phyloP scores from a whole-genome alignment of 2,329 filamentous ascomycete genomes.

The Stagonosporopsis tanaceti region DNA sequence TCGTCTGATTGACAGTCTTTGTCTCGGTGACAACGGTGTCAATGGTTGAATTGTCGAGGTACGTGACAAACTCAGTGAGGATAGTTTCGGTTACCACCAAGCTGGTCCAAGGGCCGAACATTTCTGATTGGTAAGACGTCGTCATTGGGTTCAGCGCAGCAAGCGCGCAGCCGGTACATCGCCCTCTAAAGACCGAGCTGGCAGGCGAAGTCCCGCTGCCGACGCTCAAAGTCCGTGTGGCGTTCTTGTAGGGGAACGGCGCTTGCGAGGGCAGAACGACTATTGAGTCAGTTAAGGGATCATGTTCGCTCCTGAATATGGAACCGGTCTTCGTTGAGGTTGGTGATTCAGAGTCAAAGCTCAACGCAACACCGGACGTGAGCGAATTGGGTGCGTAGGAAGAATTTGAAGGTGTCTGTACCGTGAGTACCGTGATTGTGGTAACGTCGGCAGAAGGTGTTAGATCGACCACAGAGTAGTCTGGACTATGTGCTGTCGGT shows the following conservation, averaged over 20 bases:
- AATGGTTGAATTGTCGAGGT: conserved; percentile 33
- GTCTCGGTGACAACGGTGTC: conserved; percentile 36
- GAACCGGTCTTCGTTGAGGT: not conserved
- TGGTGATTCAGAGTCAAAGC: not conserved
- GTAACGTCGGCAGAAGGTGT: not conserved
- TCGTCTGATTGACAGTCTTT: conserved; percentile 38
- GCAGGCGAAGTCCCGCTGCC: not conserved
- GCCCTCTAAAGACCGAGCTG: conserved; percentile 1
- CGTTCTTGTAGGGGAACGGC: conserved; percentile 4
- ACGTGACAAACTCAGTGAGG: conserved; percentile 35
- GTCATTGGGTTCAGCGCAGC: conserved; percentile 35
- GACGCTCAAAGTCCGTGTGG: not conserved
- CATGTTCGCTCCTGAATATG: not conserved
- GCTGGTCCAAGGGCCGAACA: conserved; percentile 28
- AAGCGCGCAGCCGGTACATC: conserved; percentile 45
- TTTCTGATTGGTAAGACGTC: conserved; percentile 7
- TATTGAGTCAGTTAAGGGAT: not conserved
- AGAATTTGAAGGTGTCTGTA: not conserved
- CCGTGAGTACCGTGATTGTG: conserved; percentile 2
- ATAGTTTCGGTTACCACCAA: conserved; percentile 39
- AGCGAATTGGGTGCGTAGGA: not conserved
- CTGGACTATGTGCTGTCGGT: not conserved
- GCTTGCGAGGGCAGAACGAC: conserved; percentile 3
- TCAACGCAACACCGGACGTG: not conserved
- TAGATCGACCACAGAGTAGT: not conserved